Evolutionary conservation across 1,284 basidiomycete genomes (phyloP).

Genomic region (Psilocybe mexicana): DNA sequence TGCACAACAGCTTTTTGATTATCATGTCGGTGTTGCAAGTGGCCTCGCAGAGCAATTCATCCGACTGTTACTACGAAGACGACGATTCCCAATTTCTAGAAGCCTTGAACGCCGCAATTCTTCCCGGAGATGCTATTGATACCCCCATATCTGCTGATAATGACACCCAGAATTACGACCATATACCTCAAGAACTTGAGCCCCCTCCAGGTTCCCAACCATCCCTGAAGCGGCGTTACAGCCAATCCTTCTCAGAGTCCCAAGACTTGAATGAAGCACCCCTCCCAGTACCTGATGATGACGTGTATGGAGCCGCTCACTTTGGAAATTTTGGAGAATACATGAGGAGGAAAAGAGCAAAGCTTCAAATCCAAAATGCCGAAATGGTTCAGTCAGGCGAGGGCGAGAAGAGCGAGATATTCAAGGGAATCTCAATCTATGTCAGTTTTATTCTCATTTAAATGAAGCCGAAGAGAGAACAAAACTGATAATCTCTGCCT

Average conservation of each 20-base stretch:
- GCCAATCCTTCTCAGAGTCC: constrained; percentile 2
- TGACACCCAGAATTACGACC: constrained; percentile 18
- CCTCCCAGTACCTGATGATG: constrained; percentile 28
- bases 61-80: constrained; percentile 53
- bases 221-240: constrained; percentile 33
- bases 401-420: constrained; percentile 44
- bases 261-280: constrained; percentile 7
- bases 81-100: constrained; percentile 58
- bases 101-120: constrained; percentile 44
- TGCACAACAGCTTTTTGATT: neutral
- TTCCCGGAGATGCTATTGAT: constrained; percentile 46
- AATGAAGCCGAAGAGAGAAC: neutral
- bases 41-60: constrained; percentile 40
- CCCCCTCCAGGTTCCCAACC: constrained; percentile 37
- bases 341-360: constrained; percentile 87
- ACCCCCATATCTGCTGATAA: constrained; percentile 6
- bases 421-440: constrained; percentile 76
- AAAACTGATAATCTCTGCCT: neutral
- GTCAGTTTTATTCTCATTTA: constrained; percentile 44
- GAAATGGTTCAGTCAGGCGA: constrained; percentile 42
- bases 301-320: constrained; percentile 73
- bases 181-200: constrained; percentile 30
- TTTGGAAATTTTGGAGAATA: constrained; percentile 89
- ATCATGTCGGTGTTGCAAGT: constrained; percentile 9
- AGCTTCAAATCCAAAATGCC: constrained; percentile 84